Evolutionary conservation across 2,329 filamentous ascomycete genomes (phyloP).

Genomic region (Pseudogymnoascus sp.): DNA sequence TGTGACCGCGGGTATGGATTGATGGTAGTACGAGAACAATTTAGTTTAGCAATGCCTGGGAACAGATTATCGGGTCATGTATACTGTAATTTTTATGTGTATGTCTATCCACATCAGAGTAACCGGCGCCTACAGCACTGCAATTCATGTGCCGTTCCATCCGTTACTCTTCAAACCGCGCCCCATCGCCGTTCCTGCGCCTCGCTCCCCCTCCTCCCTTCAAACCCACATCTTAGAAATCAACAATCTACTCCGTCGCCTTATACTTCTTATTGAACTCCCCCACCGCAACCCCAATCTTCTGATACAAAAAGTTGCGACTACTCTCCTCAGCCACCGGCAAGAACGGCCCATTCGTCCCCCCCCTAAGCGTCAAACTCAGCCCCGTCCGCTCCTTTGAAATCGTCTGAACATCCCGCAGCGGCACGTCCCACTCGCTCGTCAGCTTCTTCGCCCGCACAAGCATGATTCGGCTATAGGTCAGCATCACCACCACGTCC

Average conservation of each 20-base stretch:
- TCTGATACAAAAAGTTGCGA: conserved; percentile 54
- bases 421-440: conserved; percentile 90
- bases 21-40: conserved; percentile 4
- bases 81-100: conserved; percentile 5
- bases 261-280: conserved; percentile 56
- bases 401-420: conserved; percentile 96
- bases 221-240: not conserved
- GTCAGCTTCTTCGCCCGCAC: conserved; percentile 78
- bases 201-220: not conserved
- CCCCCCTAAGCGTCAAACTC: conserved; percentile 78
- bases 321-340: conserved; percentile 83
- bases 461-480: conserved; percentile 78
- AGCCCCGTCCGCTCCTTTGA: conserved; percentile 93
- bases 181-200: not conserved
- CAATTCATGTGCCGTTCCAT: not conserved
- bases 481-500: conserved; percentile 85
- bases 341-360: conserved; percentile 88
- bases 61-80: not conserved
- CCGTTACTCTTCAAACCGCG: not conserved
- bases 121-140: not conserved
- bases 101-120: not conserved
- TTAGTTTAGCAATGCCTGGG: not conserved
- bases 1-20: not conserved
- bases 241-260: conserved; percentile 23
- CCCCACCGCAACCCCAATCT: conserved; percentile 57